Percentiles rank a stretch among this genome's conserved stretches.
These are phyloP conservation scores for Solanum pennellii DNA, from an alignment of 257 asterid genomes.

Conservation along the genomic window DNA sequence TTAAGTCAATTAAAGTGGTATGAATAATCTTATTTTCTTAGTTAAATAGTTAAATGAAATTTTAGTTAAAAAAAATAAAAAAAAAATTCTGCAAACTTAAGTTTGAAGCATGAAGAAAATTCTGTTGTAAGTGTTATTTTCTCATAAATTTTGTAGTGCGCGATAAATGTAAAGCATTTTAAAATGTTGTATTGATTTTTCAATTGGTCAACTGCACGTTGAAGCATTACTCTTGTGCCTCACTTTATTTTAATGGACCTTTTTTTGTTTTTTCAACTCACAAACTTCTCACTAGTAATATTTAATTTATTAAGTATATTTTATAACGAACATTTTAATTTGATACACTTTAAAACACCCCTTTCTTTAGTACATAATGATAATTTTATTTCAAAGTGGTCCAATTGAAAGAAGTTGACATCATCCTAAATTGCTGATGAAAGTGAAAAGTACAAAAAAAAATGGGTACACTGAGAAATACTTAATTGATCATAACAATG, in stretches of 20 bases:
- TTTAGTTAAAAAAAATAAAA: background rate
- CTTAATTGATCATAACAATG: background rate
- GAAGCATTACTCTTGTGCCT: background rate
- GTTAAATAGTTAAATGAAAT: background rate
- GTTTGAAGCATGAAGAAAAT: no score
- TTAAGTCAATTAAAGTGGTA: background rate
- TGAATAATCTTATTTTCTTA: background rate
- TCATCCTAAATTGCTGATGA: background rate
- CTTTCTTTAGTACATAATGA: no score
- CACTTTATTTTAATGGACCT: background rate
- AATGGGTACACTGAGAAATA: background rate
- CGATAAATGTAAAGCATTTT: no score
- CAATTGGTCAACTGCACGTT: no score
- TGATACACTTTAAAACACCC: no score
- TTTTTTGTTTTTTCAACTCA: no score
- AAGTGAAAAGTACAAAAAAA: background rate
- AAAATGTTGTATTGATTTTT: background rate
- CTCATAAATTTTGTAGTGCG: no score
- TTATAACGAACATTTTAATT: no score
- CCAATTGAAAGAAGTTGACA: background rate
- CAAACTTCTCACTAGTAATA: no score
- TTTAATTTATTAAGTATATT: no score
- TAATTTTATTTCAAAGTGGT: background rate
- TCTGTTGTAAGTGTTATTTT: fast-evolving
- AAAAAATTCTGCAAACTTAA: no score